Evolutionary conservation across 345 rosid species (phyloP).

Genomic region (Eucalyptus marginata): DNA sequence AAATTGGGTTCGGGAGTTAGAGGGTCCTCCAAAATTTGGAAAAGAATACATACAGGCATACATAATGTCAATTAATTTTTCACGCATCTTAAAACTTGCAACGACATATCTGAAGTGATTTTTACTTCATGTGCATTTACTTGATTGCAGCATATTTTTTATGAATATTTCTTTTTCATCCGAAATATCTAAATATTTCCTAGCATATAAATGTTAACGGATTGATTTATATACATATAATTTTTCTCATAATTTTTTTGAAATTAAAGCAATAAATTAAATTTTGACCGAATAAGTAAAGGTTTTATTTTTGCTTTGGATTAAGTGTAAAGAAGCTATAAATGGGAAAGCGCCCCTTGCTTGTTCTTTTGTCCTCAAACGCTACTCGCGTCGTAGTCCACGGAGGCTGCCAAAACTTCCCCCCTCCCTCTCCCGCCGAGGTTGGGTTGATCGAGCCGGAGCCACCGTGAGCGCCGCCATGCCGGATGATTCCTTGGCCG

Average conservation of each 20-base stretch:
- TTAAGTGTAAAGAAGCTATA: not conserved
- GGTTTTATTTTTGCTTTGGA: no score
- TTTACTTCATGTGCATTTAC: not conserved
- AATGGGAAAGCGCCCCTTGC: not conserved
- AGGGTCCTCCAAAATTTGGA: not conserved
- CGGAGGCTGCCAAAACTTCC: not conserved
- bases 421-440: not conserved
- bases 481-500: conserved; percentile 46
- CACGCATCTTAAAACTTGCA: rapidly evolving
- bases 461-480: not conserved
- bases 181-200: not conserved
- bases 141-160: no score
- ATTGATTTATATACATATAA: no score
- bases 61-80: no score
- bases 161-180: not conserved
- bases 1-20: not conserved
- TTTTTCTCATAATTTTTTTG: not conserved
- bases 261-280: not conserved
- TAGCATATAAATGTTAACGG: no score
- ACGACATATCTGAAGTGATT: no score
- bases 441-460: not conserved
- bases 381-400: not conserved
- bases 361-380: not conserved
- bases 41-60: no score
- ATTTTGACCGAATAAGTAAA: no score